Percentiles rank a stretch among this genome's conserved stretches.
phyloP scores from a whole-genome alignment of 257 asterid genomes.

The Solanum chilense region DNA sequence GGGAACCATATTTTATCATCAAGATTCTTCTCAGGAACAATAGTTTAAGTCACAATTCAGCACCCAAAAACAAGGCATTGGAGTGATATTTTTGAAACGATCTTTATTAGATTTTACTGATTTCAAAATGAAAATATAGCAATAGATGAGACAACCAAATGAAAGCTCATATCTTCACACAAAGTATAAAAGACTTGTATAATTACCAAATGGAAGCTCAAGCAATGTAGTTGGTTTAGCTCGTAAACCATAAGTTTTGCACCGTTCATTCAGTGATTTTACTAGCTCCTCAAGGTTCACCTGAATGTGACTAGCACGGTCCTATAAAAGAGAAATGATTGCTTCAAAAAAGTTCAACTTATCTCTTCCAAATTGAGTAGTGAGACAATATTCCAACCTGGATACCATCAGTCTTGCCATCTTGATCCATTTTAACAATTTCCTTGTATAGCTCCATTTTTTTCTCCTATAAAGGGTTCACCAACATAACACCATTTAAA shows the following conservation, averaged over 20 bases:
- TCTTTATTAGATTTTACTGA: neutral
- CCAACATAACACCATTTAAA: neutral
- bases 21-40: neutral
- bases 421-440: slow-evolving; percentile 76
- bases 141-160: neutral
- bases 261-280: slow-evolving; percentile 72
- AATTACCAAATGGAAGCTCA: slow-evolving; percentile 91
- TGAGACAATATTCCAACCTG: slow-evolving; percentile 36
- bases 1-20: neutral
- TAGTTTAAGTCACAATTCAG: neutral
- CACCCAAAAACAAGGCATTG: neutral
- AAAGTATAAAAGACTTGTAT: neutral
- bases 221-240: slow-evolving; percentile 83
- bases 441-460: slow-evolving; percentile 89
- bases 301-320: slow-evolving; percentile 60
- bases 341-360: slow-evolving; percentile 6
- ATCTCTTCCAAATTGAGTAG: slow-evolving; percentile 7
- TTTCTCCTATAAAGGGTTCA: slow-evolving; percentile 47
- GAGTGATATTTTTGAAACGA: neutral
- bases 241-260: slow-evolving; percentile 91
- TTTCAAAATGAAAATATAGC: neutral
- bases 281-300: slow-evolving; percentile 79
- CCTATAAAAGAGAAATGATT: slow-evolving; percentile 33
- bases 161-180: neutral
- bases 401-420: slow-evolving; percentile 40